These are phyloP conservation scores for Zea luxurians DNA, from an alignment of 176 grass and related monocot genomes.

Conservation along the genomic window DNA sequence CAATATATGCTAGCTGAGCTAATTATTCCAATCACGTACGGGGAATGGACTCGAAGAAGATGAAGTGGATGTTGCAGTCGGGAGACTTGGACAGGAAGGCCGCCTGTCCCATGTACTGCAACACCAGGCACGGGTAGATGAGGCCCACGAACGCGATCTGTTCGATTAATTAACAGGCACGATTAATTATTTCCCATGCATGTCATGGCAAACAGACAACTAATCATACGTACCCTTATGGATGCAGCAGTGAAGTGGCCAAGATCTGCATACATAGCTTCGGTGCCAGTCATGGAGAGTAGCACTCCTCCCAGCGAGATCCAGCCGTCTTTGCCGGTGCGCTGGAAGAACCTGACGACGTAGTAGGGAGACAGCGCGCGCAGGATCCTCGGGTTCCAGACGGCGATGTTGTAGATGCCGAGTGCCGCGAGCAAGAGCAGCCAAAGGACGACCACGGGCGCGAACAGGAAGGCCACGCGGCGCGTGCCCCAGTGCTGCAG, in stretches of 20 bases:
- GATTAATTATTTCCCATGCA: too few species aligned
- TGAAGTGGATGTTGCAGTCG: slow-evolving; percentile 46
- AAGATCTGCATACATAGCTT: slow-evolving; percentile 79
- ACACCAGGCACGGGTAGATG: slow-evolving; percentile 70
- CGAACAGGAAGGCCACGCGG: slow-evolving; percentile 60
- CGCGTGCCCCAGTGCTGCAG: slow-evolving; percentile 66
- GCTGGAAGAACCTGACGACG: slow-evolving; percentile 59
- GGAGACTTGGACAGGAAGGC: slow-evolving; percentile 65
- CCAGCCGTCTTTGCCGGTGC: slow-evolving; percentile 58
- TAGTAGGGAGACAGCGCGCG: slow-evolving; percentile 57
- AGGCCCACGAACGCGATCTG: slow-evolving; percentile 50
- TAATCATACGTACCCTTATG: slow-evolving; percentile 48
- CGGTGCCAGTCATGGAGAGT: slow-evolving; percentile 69
- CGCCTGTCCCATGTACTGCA: slow-evolving; percentile 86
- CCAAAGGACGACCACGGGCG: slow-evolving; percentile 64
- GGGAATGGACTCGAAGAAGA: slow-evolving; percentile 59
- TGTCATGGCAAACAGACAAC: too few species aligned
- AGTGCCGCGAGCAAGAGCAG: slow-evolving; percentile 46
- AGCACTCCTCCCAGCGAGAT: slow-evolving; percentile 67
- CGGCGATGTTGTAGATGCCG: slow-evolving; percentile 61
- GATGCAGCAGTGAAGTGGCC: slow-evolving; percentile 71
- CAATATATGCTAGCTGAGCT: too few species aligned
- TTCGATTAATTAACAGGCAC: too few species aligned
- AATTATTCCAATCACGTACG: slow-evolving; percentile 12
- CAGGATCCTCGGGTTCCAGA: slow-evolving; percentile 60